Conservation (phyloP, 345 rosid species). For the Triadica sebifera region DNA sequence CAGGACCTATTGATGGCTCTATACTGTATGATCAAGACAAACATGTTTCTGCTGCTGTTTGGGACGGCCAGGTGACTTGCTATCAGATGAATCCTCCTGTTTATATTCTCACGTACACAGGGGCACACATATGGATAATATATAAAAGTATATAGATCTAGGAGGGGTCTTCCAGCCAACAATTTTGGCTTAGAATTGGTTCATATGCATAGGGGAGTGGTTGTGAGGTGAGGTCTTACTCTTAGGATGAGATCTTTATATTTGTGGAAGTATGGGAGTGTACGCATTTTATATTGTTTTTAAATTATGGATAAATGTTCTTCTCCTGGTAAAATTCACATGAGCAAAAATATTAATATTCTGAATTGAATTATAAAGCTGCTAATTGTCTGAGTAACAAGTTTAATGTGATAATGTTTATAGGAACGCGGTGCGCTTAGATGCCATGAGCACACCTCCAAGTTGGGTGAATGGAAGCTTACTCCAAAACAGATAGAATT, state of each 20-base stretch:
- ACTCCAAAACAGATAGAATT: conserved; percentile 64
- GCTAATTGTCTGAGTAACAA: neutral
- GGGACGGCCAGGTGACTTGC: conserved; percentile 34
- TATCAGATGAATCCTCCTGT: neutral
- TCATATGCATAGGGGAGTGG: neutral
- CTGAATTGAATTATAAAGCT: neutral
- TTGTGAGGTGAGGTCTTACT: neutral
- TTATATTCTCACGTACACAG: neutral
- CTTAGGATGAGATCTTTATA: neutral
- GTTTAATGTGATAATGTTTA: neutral
- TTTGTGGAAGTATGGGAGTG: neutral
- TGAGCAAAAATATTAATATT: neutral
- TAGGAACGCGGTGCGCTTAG: conserved; percentile 98
- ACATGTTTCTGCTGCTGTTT: conserved; percentile 34
- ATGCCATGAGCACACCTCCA: conserved; percentile 96
- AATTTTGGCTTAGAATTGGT: neutral
- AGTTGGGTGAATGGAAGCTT: conserved; percentile 88
- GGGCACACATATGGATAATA: no score
- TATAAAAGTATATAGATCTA: neutral
- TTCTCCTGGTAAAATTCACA: neutral
- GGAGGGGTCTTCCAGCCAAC: neutral
- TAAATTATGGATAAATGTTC: no score
- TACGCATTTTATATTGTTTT: neutral
- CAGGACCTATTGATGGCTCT: conserved; percentile 61
- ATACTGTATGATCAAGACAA: conserved; percentile 36